phyloP scores from a whole-genome alignment of 2,329 filamentous ascomycete species.

The Teratosphaeriaceae sp. region DNA sequence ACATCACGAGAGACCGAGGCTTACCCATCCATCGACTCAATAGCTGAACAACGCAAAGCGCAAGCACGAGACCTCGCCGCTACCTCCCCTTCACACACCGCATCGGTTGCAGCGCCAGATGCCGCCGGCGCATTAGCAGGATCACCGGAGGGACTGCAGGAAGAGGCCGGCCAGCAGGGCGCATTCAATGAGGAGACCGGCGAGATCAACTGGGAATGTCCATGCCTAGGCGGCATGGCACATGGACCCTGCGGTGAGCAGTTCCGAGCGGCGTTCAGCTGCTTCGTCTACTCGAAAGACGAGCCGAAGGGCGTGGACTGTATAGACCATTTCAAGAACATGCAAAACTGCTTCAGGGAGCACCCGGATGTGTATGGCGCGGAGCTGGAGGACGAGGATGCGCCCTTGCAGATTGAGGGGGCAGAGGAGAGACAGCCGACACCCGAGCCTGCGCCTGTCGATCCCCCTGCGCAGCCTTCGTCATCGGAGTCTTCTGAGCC shows the following conservation, averaged over 20 bases:
- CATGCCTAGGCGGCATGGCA: constrained; percentile 95
- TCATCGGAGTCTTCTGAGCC: neutral
- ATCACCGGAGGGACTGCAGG: constrained; percentile 56
- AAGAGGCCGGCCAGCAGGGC: constrained; percentile 78
- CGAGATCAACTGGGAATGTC: constrained; percentile 99
- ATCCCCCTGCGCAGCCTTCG: neutral
- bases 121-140: constrained; percentile 18
- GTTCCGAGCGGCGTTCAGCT: constrained; percentile 94
- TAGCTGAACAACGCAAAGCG: constrained; percentile 36
- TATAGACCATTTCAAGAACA: constrained; percentile 55
- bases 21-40: constrained; percentile 39
- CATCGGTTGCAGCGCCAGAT: constrained; percentile 14
- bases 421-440: constrained; percentile 15
- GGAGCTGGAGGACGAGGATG: constrained; percentile 69
- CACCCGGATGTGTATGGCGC: constrained; percentile 91
- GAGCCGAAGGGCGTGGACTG: constrained; percentile 65
- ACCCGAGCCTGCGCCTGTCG: neutral
- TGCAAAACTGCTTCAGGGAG: constrained; percentile 94
- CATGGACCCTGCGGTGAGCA: constrained; percentile 91
- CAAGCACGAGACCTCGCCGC: constrained; percentile 26
- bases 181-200: constrained; percentile 98
- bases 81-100: constrained; percentile 11
- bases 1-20: constrained; percentile 35
- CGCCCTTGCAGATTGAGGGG: constrained; percentile 10
- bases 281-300: constrained; percentile 91